phyloP scores from a whole-genome alignment of 2,329 filamentous ascomycete species.

The Cladosporium sp. region DNA sequence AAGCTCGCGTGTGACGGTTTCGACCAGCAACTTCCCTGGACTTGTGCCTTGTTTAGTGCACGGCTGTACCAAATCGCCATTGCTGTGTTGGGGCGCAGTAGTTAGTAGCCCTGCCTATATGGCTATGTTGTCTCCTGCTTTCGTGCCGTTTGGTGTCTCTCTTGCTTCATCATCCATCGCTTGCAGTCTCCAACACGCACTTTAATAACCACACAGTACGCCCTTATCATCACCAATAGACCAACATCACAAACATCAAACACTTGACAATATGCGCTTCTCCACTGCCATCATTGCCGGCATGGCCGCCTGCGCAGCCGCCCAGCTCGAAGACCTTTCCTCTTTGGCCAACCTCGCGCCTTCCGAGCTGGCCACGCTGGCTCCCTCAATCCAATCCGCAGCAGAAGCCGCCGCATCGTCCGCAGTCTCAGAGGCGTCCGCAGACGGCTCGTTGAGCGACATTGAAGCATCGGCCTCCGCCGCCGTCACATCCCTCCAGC shows the following conservation, averaged over 20 bases:
- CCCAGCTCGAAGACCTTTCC: background rate
- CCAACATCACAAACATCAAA: no score
- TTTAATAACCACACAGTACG: background rate
- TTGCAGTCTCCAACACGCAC: background rate
- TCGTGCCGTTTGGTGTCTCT: background rate
- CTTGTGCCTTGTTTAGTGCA: background rate
- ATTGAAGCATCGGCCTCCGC: background rate
- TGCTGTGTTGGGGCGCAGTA: background rate
- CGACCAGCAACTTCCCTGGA: no score
- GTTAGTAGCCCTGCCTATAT: background rate
- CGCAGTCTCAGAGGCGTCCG: background rate
- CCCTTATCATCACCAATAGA: background rate
- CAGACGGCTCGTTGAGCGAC: background rate
- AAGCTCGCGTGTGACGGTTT: background rate
- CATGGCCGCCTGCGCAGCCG: conserved; percentile 3
- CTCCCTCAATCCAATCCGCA: background rate
- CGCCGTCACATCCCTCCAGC: background rate
- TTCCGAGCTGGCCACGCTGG: no score
- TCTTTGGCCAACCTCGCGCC: no score
- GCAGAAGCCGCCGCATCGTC: conserved; percentile 1
- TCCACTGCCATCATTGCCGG: background rate
- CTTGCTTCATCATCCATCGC: background rate
- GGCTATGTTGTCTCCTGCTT: background rate
- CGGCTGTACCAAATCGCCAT: background rate
- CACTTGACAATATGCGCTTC: background rate